These are phyloP conservation scores for Spatholobus suberectus DNA, from an alignment of 306 rosid species.

Conservation along the genomic window DNA sequence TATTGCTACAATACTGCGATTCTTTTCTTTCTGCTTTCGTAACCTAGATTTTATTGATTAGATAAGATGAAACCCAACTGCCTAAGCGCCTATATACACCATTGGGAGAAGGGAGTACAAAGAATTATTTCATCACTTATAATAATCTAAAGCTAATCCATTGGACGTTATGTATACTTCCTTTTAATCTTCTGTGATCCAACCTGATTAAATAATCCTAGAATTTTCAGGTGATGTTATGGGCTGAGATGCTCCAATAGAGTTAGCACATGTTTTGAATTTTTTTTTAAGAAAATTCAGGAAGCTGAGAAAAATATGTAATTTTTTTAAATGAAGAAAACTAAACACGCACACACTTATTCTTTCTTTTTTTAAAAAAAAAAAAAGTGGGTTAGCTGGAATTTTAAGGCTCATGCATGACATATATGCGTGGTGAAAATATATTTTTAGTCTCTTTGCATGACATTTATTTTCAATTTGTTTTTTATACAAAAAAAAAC, in stretches of 20 bases:
- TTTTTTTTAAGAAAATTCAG: not conserved
- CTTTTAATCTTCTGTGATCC: not conserved
- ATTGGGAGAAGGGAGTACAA: not conserved
- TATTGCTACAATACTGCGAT: conserved; percentile 45
- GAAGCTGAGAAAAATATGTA: not conserved
- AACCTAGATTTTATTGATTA: conserved; percentile 7
- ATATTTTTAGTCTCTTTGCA: not conserved
- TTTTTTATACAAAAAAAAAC: not conserved
- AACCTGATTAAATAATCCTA: not conserved
- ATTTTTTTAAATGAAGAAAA: not conserved
- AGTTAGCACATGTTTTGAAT: not conserved
- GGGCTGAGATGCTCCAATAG: conserved; percentile 27
- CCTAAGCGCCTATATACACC: not conserved
- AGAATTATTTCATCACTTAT: not conserved
- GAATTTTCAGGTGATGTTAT: not conserved
- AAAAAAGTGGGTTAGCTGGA: conserved; percentile 38
- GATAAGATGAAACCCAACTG: conserved; percentile 19
- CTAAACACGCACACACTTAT: not conserved
- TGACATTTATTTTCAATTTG: not conserved
- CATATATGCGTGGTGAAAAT: not conserved
- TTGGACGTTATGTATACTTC: not conserved
- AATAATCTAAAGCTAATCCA: conserved; percentile 2
- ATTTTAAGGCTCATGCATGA: not conserved
- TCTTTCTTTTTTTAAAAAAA: no score
- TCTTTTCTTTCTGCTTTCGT: conserved; percentile 22